Evolutionary conservation across 179 eudicot species (phyloP).

Genomic region (Vitellaria paradoxa): DNA sequence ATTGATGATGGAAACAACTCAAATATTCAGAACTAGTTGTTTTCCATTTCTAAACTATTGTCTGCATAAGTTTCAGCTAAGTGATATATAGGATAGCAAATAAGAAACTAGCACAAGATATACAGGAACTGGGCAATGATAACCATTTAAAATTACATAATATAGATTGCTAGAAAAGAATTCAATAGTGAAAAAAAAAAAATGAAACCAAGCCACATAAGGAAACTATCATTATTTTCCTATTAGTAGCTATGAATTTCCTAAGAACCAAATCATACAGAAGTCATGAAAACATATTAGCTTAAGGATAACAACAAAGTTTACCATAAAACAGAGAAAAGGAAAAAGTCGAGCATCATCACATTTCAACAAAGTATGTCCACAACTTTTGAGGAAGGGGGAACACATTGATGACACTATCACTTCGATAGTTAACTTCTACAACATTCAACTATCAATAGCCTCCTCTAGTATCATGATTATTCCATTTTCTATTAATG

Average conservation of each 20-base stretch:
- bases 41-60: neutral
- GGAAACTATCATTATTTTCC: neutral
- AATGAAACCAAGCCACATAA: neutral
- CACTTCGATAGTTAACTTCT: neutral
- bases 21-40: neutral
- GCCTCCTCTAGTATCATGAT: neutral
- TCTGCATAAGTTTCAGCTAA: neutral
- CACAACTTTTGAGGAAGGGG: too few relatives aligned
- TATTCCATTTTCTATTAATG: neutral
- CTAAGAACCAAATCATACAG: neutral
- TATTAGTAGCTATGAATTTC: neutral
- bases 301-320: neutral
- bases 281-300: neutral
- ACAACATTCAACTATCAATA: too few relatives aligned
- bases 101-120: neutral
- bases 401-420: neutral
- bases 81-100: too few relatives aligned
- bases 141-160: neutral
- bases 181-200: neutral
- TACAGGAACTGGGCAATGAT: neutral
- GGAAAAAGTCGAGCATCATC: neutral
- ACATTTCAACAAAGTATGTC: too few relatives aligned
- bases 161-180: neutral
- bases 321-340: neutral
- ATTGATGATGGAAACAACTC: neutral